Base-by-base conservation (phyloP, 495 filamentous ascomycete species). In the Aspergillus saccharolyticus region DNA sequence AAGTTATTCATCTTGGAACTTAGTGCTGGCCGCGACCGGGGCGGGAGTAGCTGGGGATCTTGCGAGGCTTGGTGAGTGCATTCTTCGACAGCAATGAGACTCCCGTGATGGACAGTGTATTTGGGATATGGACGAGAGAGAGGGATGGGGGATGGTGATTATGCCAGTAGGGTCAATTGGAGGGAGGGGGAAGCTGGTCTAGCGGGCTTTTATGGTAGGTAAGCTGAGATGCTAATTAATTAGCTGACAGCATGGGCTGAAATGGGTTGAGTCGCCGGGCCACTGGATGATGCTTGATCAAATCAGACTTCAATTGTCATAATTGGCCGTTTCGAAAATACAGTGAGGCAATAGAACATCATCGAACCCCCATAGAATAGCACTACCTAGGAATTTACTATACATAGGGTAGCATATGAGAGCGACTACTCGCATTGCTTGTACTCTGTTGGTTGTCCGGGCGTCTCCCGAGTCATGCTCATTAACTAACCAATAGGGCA, bases 1-100 rank as follows among this genome's bases (percentile, higher is more conserved):
- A n/a, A n/a, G n/a, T n/a, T n/a, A 62, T 53, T 57, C 42, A 7
- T 62, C 50, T 52, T 53, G 55, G 19, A 52, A 62, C n/a, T n/a
- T n/a, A n/a, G 15, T 57, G 43, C 39, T 57, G 49, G 2, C 59
- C 59, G 19, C 51, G 53, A 5, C 59, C 59, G 39, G 59, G 59
- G 52, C 51, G 55, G 19, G 59, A 52, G 44, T 58, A 49, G 46
- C 46, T 49, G 46, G 46, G 46, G 46, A 49, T 5, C 33, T 39
- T 22, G 46, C 21, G 21, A 21, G 46, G 20, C 46, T 25, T 49
- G 46, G 10, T 49, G 20, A 12, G 19, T 48, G 20, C 20, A 25
- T 28, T 28, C 4, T 3, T 3, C 3, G 25, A 28, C 3, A 28
- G 25, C 4, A 28, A 28, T 28, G 25, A 28, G 25, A 9, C 25